Evolutionary conservation across 345 rosid species (phyloP).

Genomic region (Melastoma malabathricum): DNA sequence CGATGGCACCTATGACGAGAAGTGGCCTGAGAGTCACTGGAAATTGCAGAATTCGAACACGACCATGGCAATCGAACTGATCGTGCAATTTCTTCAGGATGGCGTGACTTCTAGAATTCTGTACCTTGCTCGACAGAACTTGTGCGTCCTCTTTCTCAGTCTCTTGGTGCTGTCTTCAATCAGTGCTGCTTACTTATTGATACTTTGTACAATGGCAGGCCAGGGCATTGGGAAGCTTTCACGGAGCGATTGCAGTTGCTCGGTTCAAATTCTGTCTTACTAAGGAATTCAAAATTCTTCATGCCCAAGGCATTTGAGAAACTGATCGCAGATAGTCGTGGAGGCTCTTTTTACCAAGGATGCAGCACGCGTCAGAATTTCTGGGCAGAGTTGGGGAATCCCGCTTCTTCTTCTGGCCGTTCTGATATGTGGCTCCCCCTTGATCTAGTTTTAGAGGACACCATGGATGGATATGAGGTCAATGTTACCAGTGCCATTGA

Average conservation of each 20-base stretch:
- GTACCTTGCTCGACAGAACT: conserved; percentile 47
- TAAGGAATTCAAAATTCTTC: conserved; percentile 39
- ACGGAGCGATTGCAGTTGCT: conserved; percentile 46
- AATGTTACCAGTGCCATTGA: conserved; percentile 64
- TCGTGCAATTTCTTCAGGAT: conserved; percentile 53
- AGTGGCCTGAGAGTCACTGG: conserved; percentile 36
- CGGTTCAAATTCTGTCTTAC: conserved; percentile 37
- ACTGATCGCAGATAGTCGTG: conserved; percentile 34
- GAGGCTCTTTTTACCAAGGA: conserved; percentile 20
- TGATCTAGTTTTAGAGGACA: conserved; percentile 85
- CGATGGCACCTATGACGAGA: conserved; percentile 28
- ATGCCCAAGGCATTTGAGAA: conserved; percentile 35
- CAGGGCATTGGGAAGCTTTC: conserved; percentile 60
- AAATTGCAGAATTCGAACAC: conserved; percentile 53
- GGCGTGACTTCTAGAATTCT: conserved; percentile 64
- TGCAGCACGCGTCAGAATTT: conserved; percentile 35
- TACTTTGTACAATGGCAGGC: conserved; percentile 20
- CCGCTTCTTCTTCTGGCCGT: conserved; percentile 46
- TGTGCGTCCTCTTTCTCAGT: conserved; percentile 32
- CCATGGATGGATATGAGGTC: conserved; percentile 85
- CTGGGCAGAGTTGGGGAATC: conserved; percentile 48
- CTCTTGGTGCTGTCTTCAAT: neutral
- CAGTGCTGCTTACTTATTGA: neutral
- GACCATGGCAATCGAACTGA: conserved; percentile 55
- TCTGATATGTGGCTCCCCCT: conserved; percentile 93